Evolutionary conservation across 2,329 filamentous ascomycete genomes (phyloP).

Genomic region (Saccharata proteae): DNA sequence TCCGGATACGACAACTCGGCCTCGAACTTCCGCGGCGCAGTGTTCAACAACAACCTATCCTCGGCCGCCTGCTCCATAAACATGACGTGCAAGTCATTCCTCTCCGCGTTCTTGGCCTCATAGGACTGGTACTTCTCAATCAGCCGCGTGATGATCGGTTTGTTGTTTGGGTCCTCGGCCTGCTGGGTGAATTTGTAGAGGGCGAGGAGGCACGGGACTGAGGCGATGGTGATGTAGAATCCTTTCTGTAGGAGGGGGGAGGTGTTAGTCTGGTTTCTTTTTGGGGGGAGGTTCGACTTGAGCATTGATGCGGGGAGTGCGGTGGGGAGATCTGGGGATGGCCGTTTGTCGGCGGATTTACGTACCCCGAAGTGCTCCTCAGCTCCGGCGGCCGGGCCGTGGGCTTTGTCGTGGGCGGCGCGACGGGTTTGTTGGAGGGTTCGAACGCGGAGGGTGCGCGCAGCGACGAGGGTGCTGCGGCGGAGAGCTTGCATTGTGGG

Average conservation of each 20-base stretch:
- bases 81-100: slow-evolving; percentile 48
- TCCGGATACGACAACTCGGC: slow-evolving; percentile 50
- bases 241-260: slow-evolving; percentile 20
- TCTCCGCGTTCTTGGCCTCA: slow-evolving; percentile 38
- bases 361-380: slow-evolving; percentile 42
- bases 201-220: slow-evolving; percentile 32
- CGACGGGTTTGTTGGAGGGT: slow-evolving; percentile 29
- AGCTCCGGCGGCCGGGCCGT: slow-evolving; percentile 23
- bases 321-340: too few relatives aligned
- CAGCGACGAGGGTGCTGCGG: slow-evolving; percentile 30
- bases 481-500: slow-evolving; percentile 33
- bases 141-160: slow-evolving; percentile 33
- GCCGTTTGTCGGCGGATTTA: slow-evolving; percentile 15
- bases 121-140: slow-evolving; percentile 45
- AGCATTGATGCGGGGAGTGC: neutral
- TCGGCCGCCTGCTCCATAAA: slow-evolving; percentile 51
- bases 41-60: slow-evolving; percentile 46
- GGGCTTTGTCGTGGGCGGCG: slow-evolving; percentile 18
- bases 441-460: slow-evolving; percentile 24
- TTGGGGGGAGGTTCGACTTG: neutral
- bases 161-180: slow-evolving; percentile 22
- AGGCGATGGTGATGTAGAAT: slow-evolving; percentile 36
- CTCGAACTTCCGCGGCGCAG: slow-evolving; percentile 31
- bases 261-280: slow-evolving; percentile 13
- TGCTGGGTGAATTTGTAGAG: slow-evolving; percentile 34